These are phyloP conservation scores for Adenanthera pavonina DNA, from an alignment of 306 rosid genomes.

Conservation along the genomic window DNA sequence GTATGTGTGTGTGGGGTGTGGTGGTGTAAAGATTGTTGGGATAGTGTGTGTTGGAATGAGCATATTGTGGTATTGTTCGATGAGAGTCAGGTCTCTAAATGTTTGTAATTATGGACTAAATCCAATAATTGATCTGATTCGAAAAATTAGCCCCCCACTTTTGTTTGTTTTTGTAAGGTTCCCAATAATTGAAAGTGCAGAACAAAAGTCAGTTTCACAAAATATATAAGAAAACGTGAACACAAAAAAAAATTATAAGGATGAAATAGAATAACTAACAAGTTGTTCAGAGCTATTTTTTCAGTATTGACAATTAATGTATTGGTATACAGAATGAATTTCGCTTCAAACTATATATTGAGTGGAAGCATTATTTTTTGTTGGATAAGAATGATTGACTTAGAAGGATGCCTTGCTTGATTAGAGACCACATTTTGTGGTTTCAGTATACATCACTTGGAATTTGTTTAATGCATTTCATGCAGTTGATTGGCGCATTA, in stretches of 20 bases:
- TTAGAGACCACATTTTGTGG: neutral
- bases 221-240: neutral
- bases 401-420: constrained; percentile 1
- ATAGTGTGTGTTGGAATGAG: constrained; percentile 7
- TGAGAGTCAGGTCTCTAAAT: neutral
- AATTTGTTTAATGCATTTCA: neutral
- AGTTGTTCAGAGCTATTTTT: neutral
- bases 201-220: neutral
- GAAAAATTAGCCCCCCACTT: constrained; percentile 1
- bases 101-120: constrained; percentile 24
- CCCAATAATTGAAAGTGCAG: neutral
- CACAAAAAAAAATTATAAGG: neutral
- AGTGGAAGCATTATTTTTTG: neutral
- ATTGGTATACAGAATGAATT: too few relatives aligned
- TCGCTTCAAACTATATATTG: too few relatives aligned
- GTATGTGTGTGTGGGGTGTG: neutral
- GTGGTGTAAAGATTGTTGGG: neutral
- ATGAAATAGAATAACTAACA: neutral
- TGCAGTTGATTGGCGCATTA: neutral
- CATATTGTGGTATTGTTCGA: neutral
- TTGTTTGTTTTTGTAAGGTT: neutral
- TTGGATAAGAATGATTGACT: neutral
- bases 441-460: neutral
- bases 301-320: too few relatives aligned
- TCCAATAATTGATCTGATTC: constrained; percentile 32